Evolutionary conservation across 371 early-diverging fungal genomes (phyloP), one percentile per base, ranked within the genome.

Genomic region (Lichtheimia corymbifera): DNA sequence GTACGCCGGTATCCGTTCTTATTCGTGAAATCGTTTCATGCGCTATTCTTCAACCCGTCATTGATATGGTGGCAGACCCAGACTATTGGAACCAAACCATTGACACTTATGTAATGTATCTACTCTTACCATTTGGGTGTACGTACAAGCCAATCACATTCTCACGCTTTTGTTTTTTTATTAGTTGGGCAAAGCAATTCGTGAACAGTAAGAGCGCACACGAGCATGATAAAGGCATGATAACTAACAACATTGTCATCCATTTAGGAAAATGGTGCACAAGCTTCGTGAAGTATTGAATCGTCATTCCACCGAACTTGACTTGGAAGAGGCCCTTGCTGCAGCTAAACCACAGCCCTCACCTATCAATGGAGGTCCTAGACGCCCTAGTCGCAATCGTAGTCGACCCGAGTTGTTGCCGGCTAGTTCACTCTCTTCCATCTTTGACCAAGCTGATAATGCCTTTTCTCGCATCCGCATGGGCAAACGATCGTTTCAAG

Each of bases 51-150:
- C 81, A 87, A 35, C 93, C 95, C 3, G 62, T 90, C 5, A 64
- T 94, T 55, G 79, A 88, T 17, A 79, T 83, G 62, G 47, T 94
- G 27, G 79, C 90, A 0, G 95, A 95, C 55, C 91, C 95, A 1
- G 94, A 94, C 70, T 93, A 84, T 53, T 88, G 91, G 85, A 94
- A 94, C 71, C 88, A 88, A 63, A 80, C 83, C 9, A 79, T 95
- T 25, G 90, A 90, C 55, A 63, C 67, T 14, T 82, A 82, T 72
- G 87, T 86, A 76, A 72, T 82, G 63, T 54, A 18, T 40, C 41
- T 30, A 6, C 30, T 7, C 4, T 4, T 9, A 4, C 35, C 9
- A 35, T 2, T 35, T 9, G 9, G 1, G 9, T 35, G 6, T 35
- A 11, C 9, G 11, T 35, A 2, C 9, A 6, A 11, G 35, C 5